These are phyloP conservation scores for Inga oerstediana DNA, from an alignment of 306 rosid species.

Conservation along the genomic window DNA sequence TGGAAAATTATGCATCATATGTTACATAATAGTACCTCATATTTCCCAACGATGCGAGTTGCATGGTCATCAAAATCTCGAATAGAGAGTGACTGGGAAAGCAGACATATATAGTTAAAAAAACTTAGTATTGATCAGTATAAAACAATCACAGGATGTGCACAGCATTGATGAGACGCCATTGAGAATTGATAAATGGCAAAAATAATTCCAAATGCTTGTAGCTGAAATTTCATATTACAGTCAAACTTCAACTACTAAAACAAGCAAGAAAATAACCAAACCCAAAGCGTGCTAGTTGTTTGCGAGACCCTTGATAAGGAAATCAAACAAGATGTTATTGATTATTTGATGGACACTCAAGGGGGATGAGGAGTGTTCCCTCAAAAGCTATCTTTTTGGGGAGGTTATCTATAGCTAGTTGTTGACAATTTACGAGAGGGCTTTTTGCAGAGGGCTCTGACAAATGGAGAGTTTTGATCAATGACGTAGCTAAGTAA, in stretches of 20 bases:
- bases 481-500: neutral
- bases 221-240: neutral
- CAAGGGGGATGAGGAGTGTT: neutral
- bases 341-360: neutral
- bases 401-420: neutral
- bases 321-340: neutral
- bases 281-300: neutral
- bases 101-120: constrained; percentile 32
- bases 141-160: constrained; percentile 14
- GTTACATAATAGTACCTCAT: constrained; percentile 60
- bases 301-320: neutral
- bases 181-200: neutral
- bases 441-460: neutral
- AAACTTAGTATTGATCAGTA: constrained; percentile 22
- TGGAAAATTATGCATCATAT: constrained; percentile 13
- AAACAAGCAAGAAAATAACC: constrained; percentile 8
- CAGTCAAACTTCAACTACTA: neutral
- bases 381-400: neutral
- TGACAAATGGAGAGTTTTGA: neutral
- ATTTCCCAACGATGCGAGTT: constrained; percentile 85
- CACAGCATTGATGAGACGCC: neutral
- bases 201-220: neutral
- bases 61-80: constrained; percentile 92
- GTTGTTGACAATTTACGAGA: neutral
- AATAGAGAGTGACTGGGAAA: constrained; percentile 74